Evolutionary conservation across 1,284 basidiomycete genomes (phyloP), one percentile per base, ranked within the genome.

Genomic region (Tilletia caries): DNA sequence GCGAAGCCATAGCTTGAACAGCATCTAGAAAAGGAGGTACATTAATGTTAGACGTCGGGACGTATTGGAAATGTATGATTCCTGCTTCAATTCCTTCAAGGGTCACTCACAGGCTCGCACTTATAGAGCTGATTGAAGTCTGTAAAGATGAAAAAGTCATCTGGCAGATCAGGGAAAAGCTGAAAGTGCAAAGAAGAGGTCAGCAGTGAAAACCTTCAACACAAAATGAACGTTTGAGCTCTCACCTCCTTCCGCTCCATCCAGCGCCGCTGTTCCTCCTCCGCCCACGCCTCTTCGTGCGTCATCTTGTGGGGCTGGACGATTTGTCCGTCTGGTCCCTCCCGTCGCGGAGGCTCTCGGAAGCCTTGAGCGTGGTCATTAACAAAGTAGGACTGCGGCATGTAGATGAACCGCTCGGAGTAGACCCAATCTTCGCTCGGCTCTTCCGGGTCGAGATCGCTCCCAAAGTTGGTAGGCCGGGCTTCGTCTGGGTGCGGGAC

Each of bases 331-430:
- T 48, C 46, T 8, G n/a, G 44, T 44, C 34, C 37, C 20, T 27
- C 66, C 44, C 23, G 62, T 43, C 29, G 43, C 50, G 29, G 58
- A 20, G 54, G 71, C 52, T 82, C 79, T 13, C 76, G 72, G 75
- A 86, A 87, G 34, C 86, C 86, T 67, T 89, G 88, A 72, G 86
- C 87, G 76, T 89, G 89, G 73, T 89, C 88, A 27, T 88, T 88
- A 46, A 86, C 88, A 77, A 89, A 89, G 79, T 88, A 89, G 18
- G 88, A 86, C 76, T 75, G 86, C 81, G 88, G 88, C 84, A 88
- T 87, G 68, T 81, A 76, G 65, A 71, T 75, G 67, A 78, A 81
- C 54, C 84, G 83, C 65, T 85, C 84, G 5, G 83, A 81, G 69
- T 88, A 89, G 67, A 87, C 85, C 87, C 88, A 89, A 50, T 85